These are phyloP conservation scores for Mycosphaerella sp. DNA, from an alignment of 2,329 filamentous ascomycete genomes.

Conservation along the genomic window DNA sequence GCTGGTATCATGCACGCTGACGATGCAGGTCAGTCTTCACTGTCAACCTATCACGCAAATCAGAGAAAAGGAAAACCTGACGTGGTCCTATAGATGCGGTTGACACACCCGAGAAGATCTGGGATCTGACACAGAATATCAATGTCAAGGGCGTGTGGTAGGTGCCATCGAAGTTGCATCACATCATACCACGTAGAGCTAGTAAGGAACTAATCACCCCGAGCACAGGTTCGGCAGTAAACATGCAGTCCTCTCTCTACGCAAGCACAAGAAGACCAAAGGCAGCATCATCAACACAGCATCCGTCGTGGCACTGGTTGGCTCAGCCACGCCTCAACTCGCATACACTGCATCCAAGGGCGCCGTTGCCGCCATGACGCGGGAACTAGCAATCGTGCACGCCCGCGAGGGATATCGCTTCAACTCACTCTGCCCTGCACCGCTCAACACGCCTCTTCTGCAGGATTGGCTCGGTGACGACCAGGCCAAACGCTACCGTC, in stretches of 20 bases:
- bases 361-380: conserved; percentile 80
- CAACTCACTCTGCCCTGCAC: conserved; percentile 84
- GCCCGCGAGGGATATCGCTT: conserved; percentile 84
- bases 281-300: conserved; percentile 90
- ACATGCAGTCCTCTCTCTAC: conserved; percentile 76
- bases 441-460: conserved; percentile 82
- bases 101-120: conserved; percentile 81
- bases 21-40: conserved; percentile 36
- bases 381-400: conserved; percentile 87
- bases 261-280: conserved; percentile 69
- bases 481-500: conserved; percentile 68
- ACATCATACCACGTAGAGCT: too few species aligned
- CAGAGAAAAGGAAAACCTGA: conserved; percentile 1
- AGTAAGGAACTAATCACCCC: too few species aligned
- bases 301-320: conserved; percentile 79
- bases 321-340: conserved; percentile 79
- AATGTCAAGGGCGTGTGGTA: conserved; percentile 97
- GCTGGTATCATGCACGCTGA: conserved; percentile 92
- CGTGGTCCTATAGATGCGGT: conserved; percentile 49
- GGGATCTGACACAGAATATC: conserved; percentile 88
- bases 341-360: conserved; percentile 94
- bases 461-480: conserved; percentile 94
- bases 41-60: not conserved
- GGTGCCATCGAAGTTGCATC: not conserved
- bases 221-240: conserved; percentile 64